Evolutionary conservation across 2,329 filamentous ascomycete genomes (phyloP).

Genomic region (Penicillium sp.): DNA sequence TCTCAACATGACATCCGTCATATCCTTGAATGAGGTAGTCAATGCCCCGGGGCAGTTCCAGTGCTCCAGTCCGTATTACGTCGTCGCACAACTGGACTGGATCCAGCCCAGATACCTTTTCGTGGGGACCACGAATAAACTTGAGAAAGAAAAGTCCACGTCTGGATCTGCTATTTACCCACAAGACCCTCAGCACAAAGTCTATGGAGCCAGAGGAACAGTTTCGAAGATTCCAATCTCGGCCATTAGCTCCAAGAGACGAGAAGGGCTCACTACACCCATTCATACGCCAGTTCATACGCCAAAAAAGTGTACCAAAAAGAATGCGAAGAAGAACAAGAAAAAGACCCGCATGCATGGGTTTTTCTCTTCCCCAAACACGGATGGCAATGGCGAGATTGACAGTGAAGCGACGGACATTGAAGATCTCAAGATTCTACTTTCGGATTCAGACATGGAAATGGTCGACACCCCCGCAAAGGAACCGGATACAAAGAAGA

Average conservation of each 20-base stretch:
- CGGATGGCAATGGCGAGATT: constrained; percentile 29
- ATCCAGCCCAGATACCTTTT: constrained; percentile 87
- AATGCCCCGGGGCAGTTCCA: constrained; percentile 67
- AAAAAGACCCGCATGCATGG: background rate
- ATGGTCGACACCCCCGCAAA: constrained; percentile 3
- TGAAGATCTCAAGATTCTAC: constrained; percentile 49
- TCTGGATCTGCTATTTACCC: background rate
- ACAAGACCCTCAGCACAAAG: constrained; percentile 41
- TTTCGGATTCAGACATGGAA: constrained; percentile 32
- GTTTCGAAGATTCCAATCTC: constrained; percentile 54
- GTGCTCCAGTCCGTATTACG: constrained; percentile 59
- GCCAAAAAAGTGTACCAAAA: background rate
- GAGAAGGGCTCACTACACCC: constrained; percentile 17
- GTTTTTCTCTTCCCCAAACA: background rate
- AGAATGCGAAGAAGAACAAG: too few relatives aligned
- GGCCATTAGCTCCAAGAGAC: constrained; percentile 48
- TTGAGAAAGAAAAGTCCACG: background rate
- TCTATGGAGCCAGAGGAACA: constrained; percentile 38
- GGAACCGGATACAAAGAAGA: background rate
- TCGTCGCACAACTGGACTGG: constrained; percentile 76
- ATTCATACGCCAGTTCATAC: too few relatives aligned
- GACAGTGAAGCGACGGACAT: constrained; percentile 50
- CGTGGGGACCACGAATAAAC: constrained; percentile 37
- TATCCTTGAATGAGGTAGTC: constrained; percentile 83
- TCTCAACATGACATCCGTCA: constrained; percentile 57